Evolutionary conservation across 345 rosid genomes (phyloP).

Genomic region (Euphorbia pulcherrima): DNA sequence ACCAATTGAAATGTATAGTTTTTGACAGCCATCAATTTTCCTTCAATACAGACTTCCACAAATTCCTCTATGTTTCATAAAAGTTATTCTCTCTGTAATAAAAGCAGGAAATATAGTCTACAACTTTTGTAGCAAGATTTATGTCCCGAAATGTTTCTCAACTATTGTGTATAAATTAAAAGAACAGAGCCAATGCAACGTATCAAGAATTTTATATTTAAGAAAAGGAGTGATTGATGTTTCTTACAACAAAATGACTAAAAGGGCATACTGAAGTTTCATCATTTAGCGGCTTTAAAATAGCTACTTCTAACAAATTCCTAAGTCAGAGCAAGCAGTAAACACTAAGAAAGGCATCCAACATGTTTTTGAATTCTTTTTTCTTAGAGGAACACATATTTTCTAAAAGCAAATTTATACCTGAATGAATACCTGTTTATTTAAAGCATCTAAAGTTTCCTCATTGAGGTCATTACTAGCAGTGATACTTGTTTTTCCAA

Average conservation of each 20-base stretch:
- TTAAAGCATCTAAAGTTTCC: slow-evolving; percentile 91
- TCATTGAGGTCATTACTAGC: slow-evolving; percentile 96
- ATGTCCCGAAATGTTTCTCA: neutral
- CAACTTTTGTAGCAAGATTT: neutral
- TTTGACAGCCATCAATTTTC: neutral
- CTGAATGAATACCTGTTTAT: slow-evolving; percentile 64
- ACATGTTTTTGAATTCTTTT: neutral
- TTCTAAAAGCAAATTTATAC: neutral
- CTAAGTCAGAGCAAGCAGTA: neutral
- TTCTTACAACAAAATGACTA: neutral
- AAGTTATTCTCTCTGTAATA: neutral
- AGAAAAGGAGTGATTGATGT: neutral
- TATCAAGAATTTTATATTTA: neutral
- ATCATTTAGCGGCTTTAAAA: neutral
- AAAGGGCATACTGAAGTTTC: neutral
- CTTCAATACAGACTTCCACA: neutral
- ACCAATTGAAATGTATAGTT: neutral
- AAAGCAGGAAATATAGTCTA: neutral
- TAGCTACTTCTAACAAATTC: neutral
- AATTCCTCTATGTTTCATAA: neutral
- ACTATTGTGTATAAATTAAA: neutral
- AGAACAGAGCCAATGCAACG: neutral
- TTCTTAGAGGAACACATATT: too few relatives aligned
- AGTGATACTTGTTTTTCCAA: slow-evolving; percentile 72
- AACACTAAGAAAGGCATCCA: neutral